Conservation (phyloP, 2,329 filamentous ascomycete genomes). For the Aspergillus flavus region DNA sequence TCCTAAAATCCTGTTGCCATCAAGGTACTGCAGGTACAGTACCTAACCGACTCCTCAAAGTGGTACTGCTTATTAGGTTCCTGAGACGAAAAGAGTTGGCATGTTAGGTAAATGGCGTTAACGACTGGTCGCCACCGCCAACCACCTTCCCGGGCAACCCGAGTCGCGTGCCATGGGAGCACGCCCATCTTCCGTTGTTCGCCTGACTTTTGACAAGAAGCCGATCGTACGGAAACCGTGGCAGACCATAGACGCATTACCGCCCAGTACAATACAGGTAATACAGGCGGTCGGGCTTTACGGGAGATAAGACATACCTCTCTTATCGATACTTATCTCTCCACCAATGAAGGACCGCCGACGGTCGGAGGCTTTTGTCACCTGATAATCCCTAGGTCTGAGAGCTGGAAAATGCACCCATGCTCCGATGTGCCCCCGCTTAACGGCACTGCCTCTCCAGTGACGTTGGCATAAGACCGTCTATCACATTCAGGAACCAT, state of each 20-base stretch:
- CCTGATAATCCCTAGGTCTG: slow-evolving; percentile 17
- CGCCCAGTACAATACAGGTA: not conserved
- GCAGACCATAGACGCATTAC: not conserved
- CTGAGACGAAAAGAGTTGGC: not conserved
- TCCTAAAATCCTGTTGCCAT: not conserved
- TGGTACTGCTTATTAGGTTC: not conserved
- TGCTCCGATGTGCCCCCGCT: slow-evolving; percentile 14
- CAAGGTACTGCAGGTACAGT: slow-evolving; percentile 1
- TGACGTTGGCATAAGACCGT: slow-evolving; percentile 16
- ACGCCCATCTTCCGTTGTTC: slow-evolving; percentile 7
- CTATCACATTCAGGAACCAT: slow-evolving; percentile 6
- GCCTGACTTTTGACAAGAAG: slow-evolving; percentile 9
- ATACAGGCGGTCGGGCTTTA: not conserved
- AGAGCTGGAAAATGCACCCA: slow-evolving; percentile 6
- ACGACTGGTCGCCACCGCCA: slow-evolving; percentile 1
- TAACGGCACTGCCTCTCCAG: slow-evolving; percentile 18
- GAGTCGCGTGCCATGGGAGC: slow-evolving; percentile 12
- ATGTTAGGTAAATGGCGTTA: not conserved
- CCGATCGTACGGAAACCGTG: not conserved
- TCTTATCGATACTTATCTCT: slow-evolving; percentile 20
- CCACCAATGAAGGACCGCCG: slow-evolving; percentile 10
- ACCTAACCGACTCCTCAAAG: not conserved
- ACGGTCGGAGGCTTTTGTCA: slow-evolving; percentile 13
- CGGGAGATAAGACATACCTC: slow-evolving; percentile 5
- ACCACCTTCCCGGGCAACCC: slow-evolving; percentile 3